Conservation (phyloP, 2,329 filamentous ascomycete genomes). For the Stagonosporopsis vannaccii region DNA sequence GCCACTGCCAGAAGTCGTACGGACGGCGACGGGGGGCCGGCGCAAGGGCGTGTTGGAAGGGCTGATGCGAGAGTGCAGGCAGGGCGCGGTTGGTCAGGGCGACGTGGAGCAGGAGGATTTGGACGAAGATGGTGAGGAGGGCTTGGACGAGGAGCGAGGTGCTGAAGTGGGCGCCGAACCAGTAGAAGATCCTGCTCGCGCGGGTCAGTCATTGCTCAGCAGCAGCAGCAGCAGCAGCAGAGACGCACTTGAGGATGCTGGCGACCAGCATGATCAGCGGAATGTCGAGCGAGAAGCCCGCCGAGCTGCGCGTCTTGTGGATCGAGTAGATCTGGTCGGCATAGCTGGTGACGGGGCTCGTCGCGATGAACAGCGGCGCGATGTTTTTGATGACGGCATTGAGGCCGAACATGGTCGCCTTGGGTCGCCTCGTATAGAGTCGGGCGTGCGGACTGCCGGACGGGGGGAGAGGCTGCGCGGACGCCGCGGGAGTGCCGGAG, state of each 20-base stretch:
- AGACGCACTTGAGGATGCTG: slow-evolving; percentile 65
- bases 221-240: no score
- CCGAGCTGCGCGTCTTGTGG: slow-evolving; percentile 65
- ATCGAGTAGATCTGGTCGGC: slow-evolving; percentile 72
- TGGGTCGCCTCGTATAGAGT: background rate
- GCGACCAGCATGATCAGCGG: slow-evolving; percentile 72
- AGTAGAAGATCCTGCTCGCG: slow-evolving; percentile 65
- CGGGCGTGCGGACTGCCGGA: background rate
- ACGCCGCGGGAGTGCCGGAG: slow-evolving; percentile 17
- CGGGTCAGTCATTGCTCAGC: no score
- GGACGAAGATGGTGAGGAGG: slow-evolving; percentile 65
- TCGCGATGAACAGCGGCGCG: slow-evolving; percentile 57
- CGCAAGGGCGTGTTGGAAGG: slow-evolving; percentile 64
- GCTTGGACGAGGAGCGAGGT: slow-evolving; percentile 66
- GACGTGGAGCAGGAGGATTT: slow-evolving; percentile 66
- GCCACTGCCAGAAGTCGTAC: slow-evolving; percentile 86
- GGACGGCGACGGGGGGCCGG: slow-evolving; percentile 60
- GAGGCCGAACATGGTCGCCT: slow-evolving; percentile 44
- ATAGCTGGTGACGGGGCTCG: slow-evolving; percentile 70
- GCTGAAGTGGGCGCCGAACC: slow-evolving; percentile 69
- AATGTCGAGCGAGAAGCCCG: slow-evolving; percentile 71
- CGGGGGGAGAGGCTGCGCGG: slow-evolving; percentile 1
- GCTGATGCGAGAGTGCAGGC: slow-evolving; percentile 54
- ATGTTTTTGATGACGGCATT: slow-evolving; percentile 46
- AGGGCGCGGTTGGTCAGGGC: slow-evolving; percentile 64